These are phyloP conservation scores for Eucalyptus regnans DNA, from an alignment of 345 rosid species.

Conservation along the genomic window DNA sequence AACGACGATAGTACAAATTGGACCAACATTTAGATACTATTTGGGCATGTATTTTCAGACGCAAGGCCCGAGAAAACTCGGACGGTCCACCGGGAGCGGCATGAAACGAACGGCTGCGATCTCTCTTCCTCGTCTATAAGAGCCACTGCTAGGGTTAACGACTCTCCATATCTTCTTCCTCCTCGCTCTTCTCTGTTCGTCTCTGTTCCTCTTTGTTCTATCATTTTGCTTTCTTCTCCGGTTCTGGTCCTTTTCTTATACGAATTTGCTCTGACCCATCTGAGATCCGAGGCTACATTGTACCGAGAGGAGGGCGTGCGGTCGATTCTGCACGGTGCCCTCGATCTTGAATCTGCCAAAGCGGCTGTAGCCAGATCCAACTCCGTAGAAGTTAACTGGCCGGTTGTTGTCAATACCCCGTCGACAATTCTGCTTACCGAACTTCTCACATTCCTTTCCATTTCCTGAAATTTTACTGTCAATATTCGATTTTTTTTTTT, in stretches of 20 bases:
- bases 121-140: neutral
- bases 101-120: neutral
- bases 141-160: neutral
- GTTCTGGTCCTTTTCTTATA: neutral
- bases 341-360: conserved; percentile 49
- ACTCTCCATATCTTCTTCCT: neutral
- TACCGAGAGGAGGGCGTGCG: conserved; percentile 44
- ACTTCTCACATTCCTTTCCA: conserved; percentile 34
- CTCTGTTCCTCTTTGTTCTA: neutral
- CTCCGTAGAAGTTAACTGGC: conserved; percentile 54
- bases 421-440: conserved; percentile 87
- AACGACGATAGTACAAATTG: too few species aligned
- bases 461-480: neutral
- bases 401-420: conserved; percentile 43
- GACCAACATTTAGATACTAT: too few species aligned
- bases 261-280: neutral
- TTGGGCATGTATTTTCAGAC: neutral
- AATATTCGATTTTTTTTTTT: neutral
- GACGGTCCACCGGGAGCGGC: neutral
- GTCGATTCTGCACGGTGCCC: neutral
- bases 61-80: neutral
- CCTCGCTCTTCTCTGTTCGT: neutral
- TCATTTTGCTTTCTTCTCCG: neutral
- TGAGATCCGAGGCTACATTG: conserved; percentile 29
- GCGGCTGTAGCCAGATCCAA: conserved; percentile 58